Percentiles rank a stretch among this genome's conserved stretches.
Conservation (phyloP, 2,329 filamentous ascomycete species). For the Xylariaceae sp. region DNA sequence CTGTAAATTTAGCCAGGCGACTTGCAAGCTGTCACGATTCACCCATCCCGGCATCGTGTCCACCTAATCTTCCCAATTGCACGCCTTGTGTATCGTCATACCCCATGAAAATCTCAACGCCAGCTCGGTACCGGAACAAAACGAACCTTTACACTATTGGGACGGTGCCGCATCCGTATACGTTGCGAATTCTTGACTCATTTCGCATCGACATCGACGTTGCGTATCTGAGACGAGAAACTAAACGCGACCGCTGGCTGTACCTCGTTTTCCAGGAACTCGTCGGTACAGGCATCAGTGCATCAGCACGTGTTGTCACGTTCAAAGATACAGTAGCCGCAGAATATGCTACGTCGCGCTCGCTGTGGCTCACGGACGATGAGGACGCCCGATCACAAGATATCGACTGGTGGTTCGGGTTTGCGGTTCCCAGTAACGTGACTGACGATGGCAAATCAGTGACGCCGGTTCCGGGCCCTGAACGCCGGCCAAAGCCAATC, state of each 20-base stretch:
- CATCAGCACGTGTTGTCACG: conserved; percentile 59
- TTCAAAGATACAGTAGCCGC: conserved; percentile 81
- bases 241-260: conserved; percentile 75
- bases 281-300: conserved; percentile 57
- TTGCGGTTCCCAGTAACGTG: conserved; percentile 60
- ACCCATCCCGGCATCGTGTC: conserved; percentile 71
- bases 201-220: conserved; percentile 57
- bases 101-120: conserved; percentile 62
- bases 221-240: conserved; percentile 60
- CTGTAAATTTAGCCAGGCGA: conserved; percentile 66
- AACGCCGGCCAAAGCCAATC: conserved; percentile 48
- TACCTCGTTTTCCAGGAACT: conserved; percentile 63
- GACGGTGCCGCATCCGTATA: conserved; percentile 88
- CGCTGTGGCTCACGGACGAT: conserved; percentile 78
- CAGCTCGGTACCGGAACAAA: conserved; percentile 64
- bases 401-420: conserved; percentile 86
- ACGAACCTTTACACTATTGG: conserved; percentile 74
- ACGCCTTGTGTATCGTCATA: conserved; percentile 63
- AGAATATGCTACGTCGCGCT: conserved; percentile 55
- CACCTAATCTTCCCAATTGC: conserved; percentile 73
- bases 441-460: conserved; percentile 49
- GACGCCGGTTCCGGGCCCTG: conserved; percentile 54
- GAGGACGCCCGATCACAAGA: conserved; percentile 55
- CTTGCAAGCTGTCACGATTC: conserved; percentile 70
- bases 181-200: conserved; percentile 63